Conservation (phyloP, 345 rosid genomes). For the Sisymbrium irio region DNA sequence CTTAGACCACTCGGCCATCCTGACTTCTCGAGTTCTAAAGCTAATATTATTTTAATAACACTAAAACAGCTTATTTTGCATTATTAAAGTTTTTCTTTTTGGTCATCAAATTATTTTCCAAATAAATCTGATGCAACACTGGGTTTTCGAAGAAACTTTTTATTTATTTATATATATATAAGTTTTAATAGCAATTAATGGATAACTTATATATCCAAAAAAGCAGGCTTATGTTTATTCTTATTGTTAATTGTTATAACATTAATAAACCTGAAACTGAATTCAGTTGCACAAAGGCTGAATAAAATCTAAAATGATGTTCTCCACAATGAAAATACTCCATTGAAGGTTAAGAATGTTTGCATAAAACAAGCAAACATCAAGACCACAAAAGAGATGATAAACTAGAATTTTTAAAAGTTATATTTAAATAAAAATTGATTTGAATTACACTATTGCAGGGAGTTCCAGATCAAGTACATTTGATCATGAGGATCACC, state of each 20-base stretch:
- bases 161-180: too few species aligned
- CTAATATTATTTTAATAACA: neutral
- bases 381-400: too few species aligned
- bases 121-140: neutral
- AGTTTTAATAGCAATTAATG: neutral
- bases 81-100: neutral
- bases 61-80: neutral
- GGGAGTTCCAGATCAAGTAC: too few species aligned
- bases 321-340: neutral
- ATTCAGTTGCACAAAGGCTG: neutral
- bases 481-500: too few species aligned
- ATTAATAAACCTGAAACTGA: neutral
- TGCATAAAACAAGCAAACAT: too few species aligned
- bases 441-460: too few species aligned
- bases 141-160: neutral
- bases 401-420: too few species aligned
- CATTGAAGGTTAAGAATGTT: neutral
- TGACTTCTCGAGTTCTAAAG: slow-evolving; percentile 21
- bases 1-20: slow-evolving; percentile 94
- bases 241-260: neutral
- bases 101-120: neutral
- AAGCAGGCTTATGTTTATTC: neutral
- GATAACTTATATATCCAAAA: neutral
- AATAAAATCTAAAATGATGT: neutral
- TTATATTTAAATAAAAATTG: too few species aligned